A percentile compares a stretch with the other conserved stretches of the same genome.
Conservation (phyloP, 2,329 filamentous ascomycete species). For the Lasiodiplodia gonubiensis region DNA sequence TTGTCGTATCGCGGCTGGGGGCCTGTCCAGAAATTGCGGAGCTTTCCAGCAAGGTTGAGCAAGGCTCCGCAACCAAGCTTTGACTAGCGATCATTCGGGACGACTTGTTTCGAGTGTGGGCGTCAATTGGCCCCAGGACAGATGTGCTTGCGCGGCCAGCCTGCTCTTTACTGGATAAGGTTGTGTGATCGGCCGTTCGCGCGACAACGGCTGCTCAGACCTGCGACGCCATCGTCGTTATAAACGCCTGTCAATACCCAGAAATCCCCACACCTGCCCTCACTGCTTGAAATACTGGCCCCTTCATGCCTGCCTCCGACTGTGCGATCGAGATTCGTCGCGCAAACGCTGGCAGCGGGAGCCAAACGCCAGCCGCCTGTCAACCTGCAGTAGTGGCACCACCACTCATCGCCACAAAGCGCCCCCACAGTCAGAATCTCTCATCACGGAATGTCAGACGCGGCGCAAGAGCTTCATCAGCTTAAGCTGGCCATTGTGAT, state of each 20-base stretch:
- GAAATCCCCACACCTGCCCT: background rate
- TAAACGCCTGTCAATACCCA: conserved; percentile 6
- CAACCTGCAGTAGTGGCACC: background rate
- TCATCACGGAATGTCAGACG: background rate
- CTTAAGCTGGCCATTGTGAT: background rate
- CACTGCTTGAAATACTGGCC: background rate
- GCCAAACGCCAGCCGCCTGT: background rate
- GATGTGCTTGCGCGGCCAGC: conserved; percentile 21
- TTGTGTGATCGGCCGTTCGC: conserved; percentile 27
- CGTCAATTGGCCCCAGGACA: conserved; percentile 12
- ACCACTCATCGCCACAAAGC: background rate
- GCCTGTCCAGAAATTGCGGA: conserved; percentile 19
- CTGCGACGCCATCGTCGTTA: conserved; percentile 10
- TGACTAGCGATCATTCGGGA: conserved; percentile 23
- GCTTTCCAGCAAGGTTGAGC: conserved; percentile 18
- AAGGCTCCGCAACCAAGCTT: conserved; percentile 21
- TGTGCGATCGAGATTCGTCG: too few relatives aligned
- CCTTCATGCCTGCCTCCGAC: background rate
- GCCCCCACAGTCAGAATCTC: background rate
- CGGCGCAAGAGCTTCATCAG: background rate
- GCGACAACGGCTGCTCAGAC: conserved; percentile 13
- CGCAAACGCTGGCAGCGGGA: background rate
- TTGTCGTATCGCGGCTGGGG: conserved; percentile 14
- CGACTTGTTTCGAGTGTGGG: conserved; percentile 17
- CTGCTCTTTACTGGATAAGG: conserved; percentile 22